phyloP scores from a whole-genome alignment of 2,329 filamentous ascomycete species.

The Ceratocystis alfenasii region DNA sequence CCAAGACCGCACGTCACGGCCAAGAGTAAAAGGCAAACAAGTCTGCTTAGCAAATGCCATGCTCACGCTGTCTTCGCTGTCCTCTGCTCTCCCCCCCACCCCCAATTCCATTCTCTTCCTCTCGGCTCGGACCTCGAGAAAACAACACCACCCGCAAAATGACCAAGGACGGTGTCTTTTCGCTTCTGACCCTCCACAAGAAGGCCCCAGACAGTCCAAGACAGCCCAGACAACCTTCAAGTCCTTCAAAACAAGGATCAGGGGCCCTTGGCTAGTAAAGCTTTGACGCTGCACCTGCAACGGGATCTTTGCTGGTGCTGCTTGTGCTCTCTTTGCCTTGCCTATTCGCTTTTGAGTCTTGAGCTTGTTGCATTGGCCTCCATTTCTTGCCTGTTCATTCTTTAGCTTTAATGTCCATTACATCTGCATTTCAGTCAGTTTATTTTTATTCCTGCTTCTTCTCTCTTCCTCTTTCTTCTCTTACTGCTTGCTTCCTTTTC shows the following conservation, averaged over 20 bases:
- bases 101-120: background rate
- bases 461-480: background rate
- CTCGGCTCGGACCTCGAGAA: slow-evolving; percentile 4
- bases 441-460: slow-evolving; percentile 3
- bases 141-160: slow-evolving; percentile 10
- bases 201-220: background rate
- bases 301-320: slow-evolving; percentile 4
- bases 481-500: slow-evolving; percentile 12
- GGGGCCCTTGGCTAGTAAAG: slow-evolving; percentile 5
- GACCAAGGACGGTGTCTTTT: slow-evolving; percentile 11
- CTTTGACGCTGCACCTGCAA: slow-evolving; percentile 8
- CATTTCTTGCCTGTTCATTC: slow-evolving; percentile 2
- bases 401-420: slow-evolving; percentile 6
- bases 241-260: slow-evolving; percentile 7
- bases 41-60: background rate
- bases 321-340: background rate
- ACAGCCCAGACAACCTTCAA: slow-evolving; percentile 9
- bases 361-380: slow-evolving; percentile 10
- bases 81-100: background rate
- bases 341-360: background rate
- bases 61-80: background rate
- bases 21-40: too few species aligned
- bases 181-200: slow-evolving; percentile 8
- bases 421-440: slow-evolving; percentile 8
- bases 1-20: too few species aligned